Percentiles rank a stretch among this genome's conserved stretches.
phyloP scores from a whole-genome alignment of 1,284 basidiomycete species.

The Ustilago curta region DNA sequence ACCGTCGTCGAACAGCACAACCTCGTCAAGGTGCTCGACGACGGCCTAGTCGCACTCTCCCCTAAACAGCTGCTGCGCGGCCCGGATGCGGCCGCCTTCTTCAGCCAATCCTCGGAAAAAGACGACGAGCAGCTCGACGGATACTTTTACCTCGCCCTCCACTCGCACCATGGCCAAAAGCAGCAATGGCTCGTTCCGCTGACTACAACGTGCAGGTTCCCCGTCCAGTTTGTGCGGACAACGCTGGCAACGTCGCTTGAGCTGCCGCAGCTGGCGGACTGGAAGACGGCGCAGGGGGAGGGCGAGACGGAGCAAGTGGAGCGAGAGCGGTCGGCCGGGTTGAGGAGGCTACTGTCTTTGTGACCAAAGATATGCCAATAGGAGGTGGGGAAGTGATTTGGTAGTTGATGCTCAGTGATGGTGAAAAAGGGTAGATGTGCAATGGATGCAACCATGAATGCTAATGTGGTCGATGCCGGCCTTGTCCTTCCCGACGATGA shows the following conservation, averaged over 20 bases:
- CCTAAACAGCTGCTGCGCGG: background rate
- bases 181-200: constrained; percentile 37
- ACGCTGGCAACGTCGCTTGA: constrained; percentile 51
- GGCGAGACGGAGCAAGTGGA: constrained; percentile 3
- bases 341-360: constrained; percentile 10
- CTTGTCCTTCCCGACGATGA: no score
- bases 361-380: no score
- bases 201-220: constrained; percentile 14
- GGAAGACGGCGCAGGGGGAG: constrained; percentile 31
- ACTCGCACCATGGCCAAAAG: constrained; percentile 3
- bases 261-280: constrained; percentile 58
- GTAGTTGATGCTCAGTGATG: no score
- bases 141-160: constrained; percentile 22
- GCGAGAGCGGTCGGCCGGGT: constrained; percentile 8
- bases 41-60: background rate
- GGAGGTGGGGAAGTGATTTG: no score
- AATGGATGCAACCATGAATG: background rate
- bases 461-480: background rate
- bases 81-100: constrained; percentile 14
- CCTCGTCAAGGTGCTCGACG: constrained; percentile 11
- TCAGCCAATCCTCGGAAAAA: constrained; percentile 25
- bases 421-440: background rate
- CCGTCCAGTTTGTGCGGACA: constrained; percentile 39
- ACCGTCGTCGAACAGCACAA: background rate
- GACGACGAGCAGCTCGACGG: constrained; percentile 30